Percentiles rank a stretch among this genome's conserved stretches.
phyloP scores from a whole-genome alignment of 2,329 filamentous ascomycete species.

The Paradendryphiella salina region DNA sequence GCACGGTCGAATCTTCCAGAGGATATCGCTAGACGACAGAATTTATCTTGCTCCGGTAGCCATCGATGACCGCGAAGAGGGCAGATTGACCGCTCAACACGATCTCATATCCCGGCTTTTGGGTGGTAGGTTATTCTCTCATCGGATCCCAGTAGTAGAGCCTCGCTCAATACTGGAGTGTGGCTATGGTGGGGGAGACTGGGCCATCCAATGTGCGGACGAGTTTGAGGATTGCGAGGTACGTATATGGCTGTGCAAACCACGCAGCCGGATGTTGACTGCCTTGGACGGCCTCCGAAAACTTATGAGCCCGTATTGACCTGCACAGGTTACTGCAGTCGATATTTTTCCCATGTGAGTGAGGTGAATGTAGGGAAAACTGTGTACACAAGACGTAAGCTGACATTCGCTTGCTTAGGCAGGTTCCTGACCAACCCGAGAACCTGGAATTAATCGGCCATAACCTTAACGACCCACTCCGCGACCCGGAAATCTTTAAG shows the following conservation, averaged over 20 bases:
- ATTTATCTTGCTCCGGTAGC: slow-evolving; percentile 48
- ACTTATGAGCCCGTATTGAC: slow-evolving; percentile 16
- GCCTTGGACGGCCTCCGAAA: neutral
- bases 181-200: slow-evolving; percentile 47
- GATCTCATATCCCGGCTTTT: slow-evolving; percentile 39
- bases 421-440: slow-evolving; percentile 43
- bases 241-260: slow-evolving; percentile 13
- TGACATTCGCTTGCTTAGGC: slow-evolving; percentile 5
- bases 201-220: slow-evolving; percentile 45
- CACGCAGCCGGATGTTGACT: neutral
- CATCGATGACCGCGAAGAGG: slow-evolving; percentile 45
- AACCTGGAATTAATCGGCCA: slow-evolving; percentile 43
- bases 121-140: slow-evolving; percentile 35
- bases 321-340: slow-evolving; percentile 42
- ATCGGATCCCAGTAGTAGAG: slow-evolving; percentile 29
- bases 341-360: slow-evolving; percentile 43
- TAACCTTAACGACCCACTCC: slow-evolving; percentile 48
- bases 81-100: slow-evolving; percentile 43
- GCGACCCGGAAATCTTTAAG: slow-evolving; percentile 55
- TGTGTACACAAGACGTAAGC: neutral
- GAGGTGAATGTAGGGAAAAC: neutral
- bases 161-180: slow-evolving; percentile 46
- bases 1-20: slow-evolving; percentile 47
- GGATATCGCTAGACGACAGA: slow-evolving; percentile 41
- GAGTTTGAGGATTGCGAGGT: slow-evolving; percentile 46